Percentiles rank a stretch among this genome's conserved stretches.
These are phyloP conservation scores for Aspergillaceae sp. DNA, from an alignment of 2,329 filamentous ascomycete genomes.

Conservation along the genomic window DNA sequence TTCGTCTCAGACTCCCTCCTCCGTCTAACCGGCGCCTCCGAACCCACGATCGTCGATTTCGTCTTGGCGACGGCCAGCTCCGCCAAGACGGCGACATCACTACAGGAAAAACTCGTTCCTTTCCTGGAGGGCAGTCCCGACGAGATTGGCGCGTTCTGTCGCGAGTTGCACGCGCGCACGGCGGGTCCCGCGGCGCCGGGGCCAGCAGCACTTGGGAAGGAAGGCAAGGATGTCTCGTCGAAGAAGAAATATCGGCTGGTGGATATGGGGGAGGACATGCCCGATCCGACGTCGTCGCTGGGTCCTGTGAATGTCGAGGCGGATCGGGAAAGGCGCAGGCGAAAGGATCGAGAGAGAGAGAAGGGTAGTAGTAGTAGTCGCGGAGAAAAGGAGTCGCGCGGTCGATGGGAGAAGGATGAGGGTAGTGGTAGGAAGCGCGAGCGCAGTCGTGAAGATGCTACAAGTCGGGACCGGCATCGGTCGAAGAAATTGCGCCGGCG, in stretches of 20 bases:
- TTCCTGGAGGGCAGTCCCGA: constrained; percentile 45
- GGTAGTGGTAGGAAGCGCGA: constrained; percentile 27
- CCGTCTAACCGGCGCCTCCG: constrained; percentile 47
- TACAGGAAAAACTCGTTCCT: constrained; percentile 44
- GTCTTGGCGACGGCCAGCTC: constrained; percentile 46
- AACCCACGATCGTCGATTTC: constrained; percentile 50
- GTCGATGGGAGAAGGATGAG: constrained; percentile 27
- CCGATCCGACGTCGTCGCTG: constrained; percentile 20
- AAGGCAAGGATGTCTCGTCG: constrained; percentile 19
- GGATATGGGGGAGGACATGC: constrained; percentile 45
- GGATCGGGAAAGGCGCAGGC: constrained; percentile 28
- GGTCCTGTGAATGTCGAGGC: constrained; percentile 27
- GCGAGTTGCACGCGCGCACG: constrained; percentile 35
- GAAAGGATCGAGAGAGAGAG: constrained; percentile 12
- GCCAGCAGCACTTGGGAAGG: constrained; percentile 1
- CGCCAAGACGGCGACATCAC: constrained; percentile 39
- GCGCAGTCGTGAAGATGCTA: constrained; percentile 24
- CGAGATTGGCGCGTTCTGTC: constrained; percentile 41
- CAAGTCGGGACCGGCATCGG: constrained; percentile 35
- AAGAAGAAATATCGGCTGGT: constrained; percentile 47
- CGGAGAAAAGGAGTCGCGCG: constrained; percentile 11
- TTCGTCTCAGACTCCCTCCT: constrained; percentile 45
- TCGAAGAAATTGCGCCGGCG: constrained; percentile 45
- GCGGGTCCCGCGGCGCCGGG: constrained; percentile 4
- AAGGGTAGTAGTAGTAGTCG: constrained; percentile 6